Evolutionary conservation across 768 basidiomycete genomes (phyloP).

Genomic region (Suillus bovinus): DNA sequence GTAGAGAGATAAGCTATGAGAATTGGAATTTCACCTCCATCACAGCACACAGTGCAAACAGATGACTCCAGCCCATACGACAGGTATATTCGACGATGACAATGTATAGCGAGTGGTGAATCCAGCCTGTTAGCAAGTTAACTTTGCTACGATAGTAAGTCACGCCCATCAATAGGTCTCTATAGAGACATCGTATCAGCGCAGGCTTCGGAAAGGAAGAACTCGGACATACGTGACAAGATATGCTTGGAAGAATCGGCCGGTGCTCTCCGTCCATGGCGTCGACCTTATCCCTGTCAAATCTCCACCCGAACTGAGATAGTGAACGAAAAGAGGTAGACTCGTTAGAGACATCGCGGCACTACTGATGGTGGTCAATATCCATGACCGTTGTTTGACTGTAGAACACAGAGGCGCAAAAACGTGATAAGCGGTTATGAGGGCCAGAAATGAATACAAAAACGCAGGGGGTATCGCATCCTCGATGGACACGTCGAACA

Average conservation of each 20-base stretch:
- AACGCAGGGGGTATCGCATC: conserved; percentile 20
- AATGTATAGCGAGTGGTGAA: conserved; percentile 48
- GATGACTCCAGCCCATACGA: conserved; percentile 36
- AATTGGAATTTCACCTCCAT: conserved; percentile 44
- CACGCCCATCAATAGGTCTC: conserved; percentile 47
- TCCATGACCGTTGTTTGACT: conserved; percentile 47
- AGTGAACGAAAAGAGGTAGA: conserved; percentile 40
- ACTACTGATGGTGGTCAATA: conserved; percentile 44
- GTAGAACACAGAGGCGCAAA: conserved; percentile 33
- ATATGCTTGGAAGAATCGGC: conserved; percentile 49
- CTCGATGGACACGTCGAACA: background rate
- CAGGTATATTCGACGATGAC: conserved; percentile 41
- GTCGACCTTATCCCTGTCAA: conserved; percentile 27
- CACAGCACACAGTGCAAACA: conserved; percentile 44
- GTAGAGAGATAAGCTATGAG: conserved; percentile 8
- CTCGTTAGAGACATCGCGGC: conserved; percentile 41
- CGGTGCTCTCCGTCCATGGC: conserved; percentile 24
- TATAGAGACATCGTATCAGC: conserved; percentile 16
- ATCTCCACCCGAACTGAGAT: conserved; percentile 25
- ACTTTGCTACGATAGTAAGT: conserved; percentile 47
- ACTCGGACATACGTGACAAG: conserved; percentile 35
- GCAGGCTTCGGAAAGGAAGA: conserved; percentile 10
- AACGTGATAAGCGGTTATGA: conserved; percentile 30
- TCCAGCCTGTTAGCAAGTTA: conserved; percentile 56
- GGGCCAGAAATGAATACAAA: conserved; percentile 17